A percentile compares a stretch with the other conserved stretches of the same genome.
Evolutionary conservation across 1,139 yeast species (phyloP).

Genomic region (Ogataea hybrid): DNA sequence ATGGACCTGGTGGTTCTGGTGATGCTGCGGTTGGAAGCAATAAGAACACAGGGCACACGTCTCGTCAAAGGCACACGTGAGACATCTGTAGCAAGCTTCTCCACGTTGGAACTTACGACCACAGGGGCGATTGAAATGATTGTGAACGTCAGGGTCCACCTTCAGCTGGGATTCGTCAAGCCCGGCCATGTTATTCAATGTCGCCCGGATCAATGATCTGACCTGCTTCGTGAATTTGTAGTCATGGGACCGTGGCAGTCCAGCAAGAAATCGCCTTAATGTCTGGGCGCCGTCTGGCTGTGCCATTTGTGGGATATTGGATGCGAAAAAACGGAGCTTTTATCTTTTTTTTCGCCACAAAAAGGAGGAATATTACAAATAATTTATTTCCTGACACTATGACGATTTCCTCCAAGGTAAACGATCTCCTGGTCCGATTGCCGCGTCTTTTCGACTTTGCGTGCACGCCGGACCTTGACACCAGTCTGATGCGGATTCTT

Average conservation of each 20-base stretch:
- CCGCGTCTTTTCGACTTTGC: conserved; percentile 16
- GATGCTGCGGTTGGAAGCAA: conserved; percentile 72
- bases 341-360: conserved; percentile 10
- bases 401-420: conserved; percentile 6
- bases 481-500: conserved; percentile 18
- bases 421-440: conserved; percentile 9
- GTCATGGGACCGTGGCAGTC: conserved; percentile 28
- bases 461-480: conserved; percentile 16
- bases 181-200: conserved; percentile 38
- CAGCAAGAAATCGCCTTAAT: conserved; percentile 21
- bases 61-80: conserved; percentile 82
- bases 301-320: conserved; percentile 1
- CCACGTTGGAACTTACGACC: conserved; percentile 74
- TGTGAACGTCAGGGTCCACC: conserved; percentile 33
- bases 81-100: conserved; percentile 83
- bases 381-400: background rate
- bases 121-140: conserved; percentile 73
- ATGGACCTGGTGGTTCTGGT: conserved; percentile 73
- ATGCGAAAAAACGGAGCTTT: background rate
- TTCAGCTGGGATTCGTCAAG: conserved; percentile 22
- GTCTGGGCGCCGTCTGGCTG: conserved; percentile 5
- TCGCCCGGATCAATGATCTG: conserved; percentile 44
- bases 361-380: conserved; percentile 2
- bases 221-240: conserved; percentile 39
- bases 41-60: conserved; percentile 81